Base-by-base conservation (phyloP, 768 basidiomycete genomes). In the Phylloporus sp. region DNA sequence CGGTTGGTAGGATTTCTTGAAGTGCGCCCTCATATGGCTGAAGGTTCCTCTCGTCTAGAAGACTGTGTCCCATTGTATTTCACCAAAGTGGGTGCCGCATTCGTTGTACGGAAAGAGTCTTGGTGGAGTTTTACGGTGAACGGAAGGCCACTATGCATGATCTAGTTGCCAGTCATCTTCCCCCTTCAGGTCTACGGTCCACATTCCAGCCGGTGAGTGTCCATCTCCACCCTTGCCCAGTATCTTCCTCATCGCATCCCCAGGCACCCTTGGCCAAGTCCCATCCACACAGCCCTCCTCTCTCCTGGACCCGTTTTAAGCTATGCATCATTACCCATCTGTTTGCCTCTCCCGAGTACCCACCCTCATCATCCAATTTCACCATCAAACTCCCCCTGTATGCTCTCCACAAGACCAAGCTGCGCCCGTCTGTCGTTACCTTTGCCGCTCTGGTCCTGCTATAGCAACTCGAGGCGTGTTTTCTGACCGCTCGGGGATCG, bases 261-360 rank as follows among this genome's bases (percentile, higher is more conserved):
- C 53, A 69, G 67, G 63, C 56, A 50, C 65, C 63, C 0, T 61
- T 63, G 0, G 39, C 53, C 9, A 70, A 69, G 32, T 65, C 68
- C 52, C 63, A 2, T 70, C 67, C 9, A 67, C 67, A 2, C 69
- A 70, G 49, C 69, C 67, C 4, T 47, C 55, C 0, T 54, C 62
- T 10, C 61, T 63, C 9, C 58, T 58, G 8, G 67, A 69, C 24
- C 62, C 56, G 52, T 69, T 67, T 26, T 67, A 79, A 80, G 20
- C 70, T 91, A 41, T 83, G 85, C 46, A 83, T 94, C 65, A 91
- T 95, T 20, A 86, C 86, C 0, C 86, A 90, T 47, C 77, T 94
- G 0, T 95, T 94, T 63, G 82, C 85, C 0, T 95, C 93, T 62
- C 93, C 92, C 3, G 89, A 93, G 54, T 76, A 83, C 26, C 87